Evolutionary conservation across 768 basidiomycete species (phyloP), one percentile per base, ranked within the genome.

Genomic region (Tylopilus plumbeoviolaceoides): DNA sequence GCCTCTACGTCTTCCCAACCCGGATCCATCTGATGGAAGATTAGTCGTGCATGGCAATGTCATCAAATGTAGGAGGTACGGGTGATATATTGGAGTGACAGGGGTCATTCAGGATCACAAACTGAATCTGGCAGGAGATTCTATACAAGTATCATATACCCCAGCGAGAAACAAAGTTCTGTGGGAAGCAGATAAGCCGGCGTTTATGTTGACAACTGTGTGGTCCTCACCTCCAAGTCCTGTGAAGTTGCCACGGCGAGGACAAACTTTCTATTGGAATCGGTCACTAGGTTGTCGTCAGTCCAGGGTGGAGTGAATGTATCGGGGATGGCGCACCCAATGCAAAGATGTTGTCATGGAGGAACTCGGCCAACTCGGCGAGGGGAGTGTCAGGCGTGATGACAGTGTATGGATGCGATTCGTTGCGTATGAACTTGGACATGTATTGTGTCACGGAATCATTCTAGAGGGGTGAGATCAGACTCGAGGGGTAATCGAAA

Each of bases 371-470:
- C n/a, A 95, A 75, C 12, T 91, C 89, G 1, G 80, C 79, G 10
- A 95, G 76, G 2, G 89, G 79, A 7, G 92, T 87, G 42, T 80
- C 72, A 1, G 92, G 91, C 1, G 91, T 91, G 59, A 95, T 90
- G 49, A 87, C 70, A 12, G 82, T 85, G 68, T 92, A 92, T 3
- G 86, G 84, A 50, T 85, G 71, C 4, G 77, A 77, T 9, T 78
- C 69, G 7, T 75, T 75, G 30, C 89, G 83, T 60, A 82, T 77
- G 73, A 93, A 93, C 59, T 78, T 85, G 35, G 76, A 81, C 84
- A 90, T 89, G 67, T 84, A 82, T 43, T 78, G 65, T 47, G 74
- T 72, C 18, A 94, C 83, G 60, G 82, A 83, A 63, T 92, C 92
- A 58, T 75, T 74, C 88, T 92, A 50, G 17, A 6, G 51, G 23